Base-by-base conservation (phyloP, 2,329 filamentous ascomycete genomes). In the Cladosporium sp. region DNA sequence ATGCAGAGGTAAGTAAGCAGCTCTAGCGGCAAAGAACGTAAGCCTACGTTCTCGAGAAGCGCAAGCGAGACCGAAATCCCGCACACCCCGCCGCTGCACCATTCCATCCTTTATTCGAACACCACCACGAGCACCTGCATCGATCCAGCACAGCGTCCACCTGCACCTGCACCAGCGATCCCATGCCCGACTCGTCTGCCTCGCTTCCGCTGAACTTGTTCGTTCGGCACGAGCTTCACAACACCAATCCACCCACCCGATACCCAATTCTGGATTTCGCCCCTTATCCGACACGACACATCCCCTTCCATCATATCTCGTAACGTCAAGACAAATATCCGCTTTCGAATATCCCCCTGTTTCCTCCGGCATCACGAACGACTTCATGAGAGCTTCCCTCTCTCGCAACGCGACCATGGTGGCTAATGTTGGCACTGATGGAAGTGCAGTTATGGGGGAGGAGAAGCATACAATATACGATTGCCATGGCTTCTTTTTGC, bases 181-280 rank as follows among this genome's bases (percentile, higher is more conserved):
- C 42, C 20, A 45, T 51, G 49, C 39, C 40, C 46, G 43, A 49
- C 45, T 50, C 48, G 39, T 43, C 51, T 38, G 54, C 52, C 51
- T 50, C 41, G 49, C 46, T 49, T 40, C 54, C 38, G 50, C 42
- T 22, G 39, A 49, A 20, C 29, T n/a, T n/a, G 18, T n/a, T 4
- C 15, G 15, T 25, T 38, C 30, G 39, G 48, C 33, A 32, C 33
- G 43, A 54, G 43, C 52, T 30, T 32, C 35, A 15, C 13, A 46
- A 38, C 40, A 51, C 36, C 30, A 11, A 16, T 16, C 8, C 15
- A 7, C 27, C 13, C 29, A 40, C 18, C 45, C 36, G 45, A 48
- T 48, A 48, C 45, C 45, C 45, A 40, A 27, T 35, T 30, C 45
- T 48, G 45, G 45, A 40, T 32, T 16, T 27, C 27, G 7, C 4